Evolutionary conservation across 179 eudicot species (phyloP).

Genomic region (Beta macrorhiza): DNA sequence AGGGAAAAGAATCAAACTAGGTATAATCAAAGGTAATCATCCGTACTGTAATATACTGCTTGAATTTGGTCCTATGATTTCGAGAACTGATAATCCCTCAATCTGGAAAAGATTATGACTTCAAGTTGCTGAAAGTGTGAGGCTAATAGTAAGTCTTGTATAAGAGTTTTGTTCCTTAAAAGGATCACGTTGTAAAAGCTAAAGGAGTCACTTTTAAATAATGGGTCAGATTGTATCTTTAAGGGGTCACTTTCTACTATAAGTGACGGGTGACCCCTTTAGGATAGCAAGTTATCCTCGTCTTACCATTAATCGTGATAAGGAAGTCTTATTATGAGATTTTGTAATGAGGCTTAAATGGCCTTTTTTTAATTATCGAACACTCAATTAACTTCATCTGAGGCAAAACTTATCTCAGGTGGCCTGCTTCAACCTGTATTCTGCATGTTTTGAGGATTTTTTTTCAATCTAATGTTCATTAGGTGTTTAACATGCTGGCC

Average conservation of each 20-base stretch:
- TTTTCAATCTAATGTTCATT: background rate
- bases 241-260: too few species aligned
- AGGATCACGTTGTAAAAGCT: too few species aligned
- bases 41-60: background rate
- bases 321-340: too few species aligned
- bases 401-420: background rate
- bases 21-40: conserved; percentile 46
- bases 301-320: too few species aligned
- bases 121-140: background rate
- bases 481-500: background rate
- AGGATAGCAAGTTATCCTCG: too few species aligned
- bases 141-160: background rate
- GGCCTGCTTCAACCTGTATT: background rate
- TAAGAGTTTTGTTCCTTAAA: too few species aligned
- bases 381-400: too few species aligned
- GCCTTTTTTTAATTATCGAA: background rate
- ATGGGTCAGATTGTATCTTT: too few species aligned
- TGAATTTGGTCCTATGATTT: background rate
- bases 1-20: conserved; percentile 60
- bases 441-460: background rate
- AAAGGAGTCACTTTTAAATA: too few species aligned
- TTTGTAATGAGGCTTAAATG: too few species aligned
- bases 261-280: too few species aligned
- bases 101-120: background rate
- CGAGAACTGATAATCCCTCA: background rate